Evolutionary conservation across 2,329 filamentous ascomycete species (phyloP), one percentile per base, ranked within the genome.

Genomic region (Aphanoascus verrucosus): DNA sequence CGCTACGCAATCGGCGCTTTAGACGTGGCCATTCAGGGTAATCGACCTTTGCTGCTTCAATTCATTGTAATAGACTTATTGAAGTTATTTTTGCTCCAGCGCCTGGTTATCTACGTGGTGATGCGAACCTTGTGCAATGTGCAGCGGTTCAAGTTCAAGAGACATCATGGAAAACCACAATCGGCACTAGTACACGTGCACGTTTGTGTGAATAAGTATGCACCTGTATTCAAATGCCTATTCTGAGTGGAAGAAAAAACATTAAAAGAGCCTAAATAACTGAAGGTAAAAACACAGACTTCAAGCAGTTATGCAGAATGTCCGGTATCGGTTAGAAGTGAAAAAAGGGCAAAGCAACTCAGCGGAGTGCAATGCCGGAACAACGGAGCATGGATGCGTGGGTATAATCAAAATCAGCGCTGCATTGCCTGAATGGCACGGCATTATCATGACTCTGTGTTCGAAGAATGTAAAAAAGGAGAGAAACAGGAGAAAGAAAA

Each of bases 231-330:
- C 20, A 32, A 51, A 44, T 51, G 40, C 49, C 49, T 44, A 51
- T 44, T 20, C 38, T 43, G 9, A 44, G 32, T 44, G n/a, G n/a
- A 34, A 19, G 12, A 35, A 44, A 11, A 28, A 20, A 9, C 49
- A 44, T 37, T 37, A 37, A 28, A n/a, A 51, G 35, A 15, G 44
- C 23, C 7, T 23, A 3, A 20, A 20, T 1, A 3, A 35, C 8
- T 9, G 17, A 23, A 43, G 20, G n/a, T 7, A 14, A 50, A 34
- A 35, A 15, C n/a, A 43, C 37, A 42, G 45, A 42, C 48, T 50
- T 40, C 49, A 51, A 41, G 44, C 40, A 44, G 44, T 20, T 43
- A 51, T 51, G 49, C 49, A 51, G 31, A 40, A 49, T 4, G 34
- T n/a, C 20, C 17, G 35, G 17, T 38, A 17, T 40, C 15, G 23